Base-by-base conservation (phyloP, 2,329 filamentous ascomycete species). In the Neopestalotiopsis sp. region DNA sequence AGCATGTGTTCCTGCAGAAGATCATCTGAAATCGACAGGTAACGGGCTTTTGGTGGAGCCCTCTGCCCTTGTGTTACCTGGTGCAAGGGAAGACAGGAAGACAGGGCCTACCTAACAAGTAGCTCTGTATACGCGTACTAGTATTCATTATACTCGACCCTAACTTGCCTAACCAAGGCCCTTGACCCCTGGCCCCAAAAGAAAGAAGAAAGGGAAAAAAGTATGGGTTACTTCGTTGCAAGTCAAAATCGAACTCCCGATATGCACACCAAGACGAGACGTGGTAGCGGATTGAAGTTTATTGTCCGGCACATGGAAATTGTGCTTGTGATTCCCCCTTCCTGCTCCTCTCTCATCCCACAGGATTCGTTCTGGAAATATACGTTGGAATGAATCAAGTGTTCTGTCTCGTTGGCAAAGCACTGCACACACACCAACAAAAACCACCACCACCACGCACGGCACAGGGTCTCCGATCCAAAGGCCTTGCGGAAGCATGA, bases 1-100 rank as follows among this genome's bases (percentile, higher is more conserved):
- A 53, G 38, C 40, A 49, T 53, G 62, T 65, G 62, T 65, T 65
- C 62, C 42, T 45, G 62, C 62, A 65, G 38, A 49, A 65, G 24
- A 56, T 28, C 62, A 45, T 65, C 38, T 65, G 32, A 53, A n/a
- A 42, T 40, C n/a, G 38, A 24, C 32, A 24, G 32, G 62, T 49
- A 56, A 49, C 45, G 62, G 24, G 40, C 40, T 24, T 12, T 14
- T 20, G 45, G 32, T 24, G 45, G 38, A 49, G 42, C 45, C 61
- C 34, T 13, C n/a, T 42, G 9, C 34, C n/a, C 32, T 63, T 57
- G 40, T 34, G 24, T 49, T 57, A 57, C 32, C 28, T 14, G 30
- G 24, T 56, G 28, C 30, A 14, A 62, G 32, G 59, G 9, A 62
- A 17, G 20, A 28, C 24, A 28, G 24, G 3, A 28, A 28, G 24